Percentiles rank a stretch among this genome's conserved stretches.
phyloP scores from a whole-genome alignment of 2,329 filamentous ascomycete species.

The Amesomyces nigricolor region DNA sequence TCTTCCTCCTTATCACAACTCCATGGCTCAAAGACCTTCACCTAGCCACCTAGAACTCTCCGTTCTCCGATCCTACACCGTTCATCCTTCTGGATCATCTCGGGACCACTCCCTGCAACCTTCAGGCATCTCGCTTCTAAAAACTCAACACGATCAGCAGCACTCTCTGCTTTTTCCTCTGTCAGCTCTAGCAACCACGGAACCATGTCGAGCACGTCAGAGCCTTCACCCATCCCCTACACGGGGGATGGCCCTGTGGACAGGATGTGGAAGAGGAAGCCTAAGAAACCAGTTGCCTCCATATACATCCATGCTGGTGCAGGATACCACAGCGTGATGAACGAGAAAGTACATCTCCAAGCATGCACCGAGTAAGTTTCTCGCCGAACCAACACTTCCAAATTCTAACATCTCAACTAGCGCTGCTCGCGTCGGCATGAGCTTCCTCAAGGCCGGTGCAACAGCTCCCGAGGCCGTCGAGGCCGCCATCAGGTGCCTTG shows the following conservation, averaged over 20 bases:
- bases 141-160: not conserved
- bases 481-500: constrained; percentile 77
- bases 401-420: constrained; percentile 40
- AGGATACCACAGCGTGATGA: constrained; percentile 83
- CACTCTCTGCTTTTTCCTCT: not conserved
- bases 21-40: not conserved
- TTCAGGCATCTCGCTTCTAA: not conserved
- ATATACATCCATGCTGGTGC: constrained; percentile 96
- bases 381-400: not conserved
- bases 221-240: not conserved
- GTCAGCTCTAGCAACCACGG: not conserved
- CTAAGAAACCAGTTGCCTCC: constrained; percentile 39
- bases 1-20: not conserved
- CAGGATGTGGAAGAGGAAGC: constrained; percentile 16
- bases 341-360: constrained; percentile 76
- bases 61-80: not conserved
- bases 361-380: constrained; percentile 78
- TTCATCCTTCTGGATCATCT: not conserved
- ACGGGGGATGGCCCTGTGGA: constrained; percentile 22
- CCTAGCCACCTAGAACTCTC: not conserved
- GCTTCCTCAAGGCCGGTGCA: constrained; percentile 69
- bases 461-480: constrained; percentile 85
- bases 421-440: constrained; percentile 80
- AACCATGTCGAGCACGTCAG: constrained; percentile 11
- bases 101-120: not conserved